A percentile compares a stretch with the other conserved stretches of the same genome.
These are phyloP conservation scores for Penicillium ucsense DNA, from an alignment of 495 filamentous ascomycete species.

Conservation along the genomic window DNA sequence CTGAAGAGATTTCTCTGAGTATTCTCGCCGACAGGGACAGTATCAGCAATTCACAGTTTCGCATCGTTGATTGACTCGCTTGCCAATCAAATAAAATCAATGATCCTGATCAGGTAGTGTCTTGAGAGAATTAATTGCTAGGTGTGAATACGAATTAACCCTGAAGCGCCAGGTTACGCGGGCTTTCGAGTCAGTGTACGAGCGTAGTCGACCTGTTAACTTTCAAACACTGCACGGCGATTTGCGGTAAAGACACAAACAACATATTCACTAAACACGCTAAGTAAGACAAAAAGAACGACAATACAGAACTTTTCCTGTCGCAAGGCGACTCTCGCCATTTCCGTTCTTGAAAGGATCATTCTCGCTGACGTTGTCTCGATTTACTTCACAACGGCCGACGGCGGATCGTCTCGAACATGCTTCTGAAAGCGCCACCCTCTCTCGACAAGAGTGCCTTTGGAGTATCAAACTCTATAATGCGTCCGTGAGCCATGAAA, in stretches of 20 bases:
- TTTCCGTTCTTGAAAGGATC: neutral
- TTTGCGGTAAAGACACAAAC: constrained; percentile 4
- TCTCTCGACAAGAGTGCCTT: constrained; percentile 10
- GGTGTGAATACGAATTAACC: too few relatives aligned
- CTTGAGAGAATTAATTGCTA: too few relatives aligned
- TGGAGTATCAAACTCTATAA: constrained; percentile 23
- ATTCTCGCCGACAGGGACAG: too few relatives aligned
- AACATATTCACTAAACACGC: constrained; percentile 6
- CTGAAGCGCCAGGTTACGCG: too few relatives aligned
- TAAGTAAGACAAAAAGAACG: neutral
- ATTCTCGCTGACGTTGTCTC: neutral
- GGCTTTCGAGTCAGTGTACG: too few relatives aligned
- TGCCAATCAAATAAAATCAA: too few relatives aligned
- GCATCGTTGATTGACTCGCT: too few relatives aligned
- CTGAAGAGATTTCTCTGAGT: too few relatives aligned
- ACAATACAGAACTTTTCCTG: too few relatives aligned
- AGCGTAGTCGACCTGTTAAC: neutral
- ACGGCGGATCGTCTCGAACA: constrained; percentile 10
- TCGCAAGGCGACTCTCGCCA: neutral
- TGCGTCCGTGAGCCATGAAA: constrained; percentile 19
- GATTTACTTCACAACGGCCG: neutral
- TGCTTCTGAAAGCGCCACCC: constrained; percentile 9
- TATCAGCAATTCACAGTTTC: too few relatives aligned
- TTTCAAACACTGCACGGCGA: constrained; percentile 1
- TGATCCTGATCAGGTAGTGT: too few relatives aligned